These are phyloP conservation scores for Sporisorium iseilematis-ciliati DNA, from an alignment of 1,284 basidiomycete genomes.

Conservation along the genomic window DNA sequence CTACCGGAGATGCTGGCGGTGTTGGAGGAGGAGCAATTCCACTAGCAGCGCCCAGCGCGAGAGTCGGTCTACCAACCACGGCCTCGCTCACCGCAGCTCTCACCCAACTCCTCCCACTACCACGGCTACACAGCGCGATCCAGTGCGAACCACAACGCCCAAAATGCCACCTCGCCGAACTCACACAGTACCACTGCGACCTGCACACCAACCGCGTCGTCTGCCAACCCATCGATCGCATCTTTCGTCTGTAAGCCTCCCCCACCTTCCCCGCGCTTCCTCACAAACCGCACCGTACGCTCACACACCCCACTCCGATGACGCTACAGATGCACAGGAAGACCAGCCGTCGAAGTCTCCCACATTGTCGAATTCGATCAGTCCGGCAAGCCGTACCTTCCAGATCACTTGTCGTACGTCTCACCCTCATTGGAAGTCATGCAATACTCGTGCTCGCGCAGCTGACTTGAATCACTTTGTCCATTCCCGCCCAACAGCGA, in stretches of 20 bases:
- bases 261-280: not conserved
- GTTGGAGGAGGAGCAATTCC: not conserved
- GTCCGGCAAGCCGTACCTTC: slow-evolving; percentile 44
- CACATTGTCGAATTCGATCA: slow-evolving; percentile 59
- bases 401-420: slow-evolving; percentile 45
- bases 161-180: slow-evolving; percentile 45
- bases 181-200: slow-evolving; percentile 58
- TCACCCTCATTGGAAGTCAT: not conserved
- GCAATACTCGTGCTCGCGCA: not conserved
- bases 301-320: not conserved
- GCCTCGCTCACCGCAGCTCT: not conserved
- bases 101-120: slow-evolving; percentile 8
- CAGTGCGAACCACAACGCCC: slow-evolving; percentile 22
- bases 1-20: not conserved
- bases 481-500: slow-evolving; percentile 17
- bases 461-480: not conserved
- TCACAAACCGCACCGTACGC: too few relatives aligned
- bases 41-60: not conserved
- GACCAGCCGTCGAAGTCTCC: slow-evolving; percentile 59
- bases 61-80: not conserved
- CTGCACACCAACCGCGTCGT: slow-evolving; percentile 42
- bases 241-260: slow-evolving; percentile 50
- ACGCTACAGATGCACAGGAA: slow-evolving; percentile 33
- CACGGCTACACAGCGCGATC: not conserved
- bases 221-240: slow-evolving; percentile 59